These are phyloP conservation scores for Marvania coccoides DNA, from an alignment of 139 green algal species.

Conservation along the genomic window DNA sequence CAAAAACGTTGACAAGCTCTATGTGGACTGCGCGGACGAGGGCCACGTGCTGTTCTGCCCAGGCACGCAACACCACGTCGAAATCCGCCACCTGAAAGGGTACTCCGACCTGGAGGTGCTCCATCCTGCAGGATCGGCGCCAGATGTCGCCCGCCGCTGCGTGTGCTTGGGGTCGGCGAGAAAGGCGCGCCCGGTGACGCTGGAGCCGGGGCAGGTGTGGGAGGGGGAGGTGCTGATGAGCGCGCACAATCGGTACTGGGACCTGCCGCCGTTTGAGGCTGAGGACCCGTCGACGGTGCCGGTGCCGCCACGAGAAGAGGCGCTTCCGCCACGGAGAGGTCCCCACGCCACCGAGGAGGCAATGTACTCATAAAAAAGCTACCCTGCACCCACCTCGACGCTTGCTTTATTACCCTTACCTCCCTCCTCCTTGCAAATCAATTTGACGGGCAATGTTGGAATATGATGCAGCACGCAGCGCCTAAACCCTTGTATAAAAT, in stretches of 20 bases:
- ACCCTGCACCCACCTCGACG: too few species aligned
- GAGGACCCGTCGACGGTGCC: conserved; percentile 6
- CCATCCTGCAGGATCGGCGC: not conserved
- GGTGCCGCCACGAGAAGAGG: not conserved
- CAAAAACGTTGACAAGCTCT: conserved; percentile 8
- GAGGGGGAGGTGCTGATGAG: conserved; percentile 25
- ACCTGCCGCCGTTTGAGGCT: conserved; percentile 29
- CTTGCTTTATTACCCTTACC: too few species aligned
- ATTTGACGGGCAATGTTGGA: too few species aligned
- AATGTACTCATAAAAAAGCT: too few species aligned
- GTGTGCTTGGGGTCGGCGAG: conserved; percentile 16
- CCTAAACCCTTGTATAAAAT: too few species aligned
- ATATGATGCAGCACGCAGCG: not conserved
- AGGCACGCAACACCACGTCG: conserved; percentile 13
- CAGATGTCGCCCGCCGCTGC: conserved; percentile 3
- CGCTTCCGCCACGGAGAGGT: not conserved
- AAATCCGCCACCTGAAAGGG: conserved; percentile 8
- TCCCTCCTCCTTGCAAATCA: too few species aligned
- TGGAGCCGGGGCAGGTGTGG: conserved; percentile 28
- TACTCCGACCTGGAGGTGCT: conserved; percentile 17
- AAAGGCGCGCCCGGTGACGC: conserved; percentile 13
- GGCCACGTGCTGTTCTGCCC: conserved; percentile 27
- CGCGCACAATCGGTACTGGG: conserved; percentile 30
- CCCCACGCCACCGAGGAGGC: too few species aligned
- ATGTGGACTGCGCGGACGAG: conserved; percentile 3